Percentiles rank a stretch among this genome's conserved stretches.
Evolutionary conservation across 1,284 basidiomycete genomes (phyloP).

Genomic region (Fomitopsis schrenkii): DNA sequence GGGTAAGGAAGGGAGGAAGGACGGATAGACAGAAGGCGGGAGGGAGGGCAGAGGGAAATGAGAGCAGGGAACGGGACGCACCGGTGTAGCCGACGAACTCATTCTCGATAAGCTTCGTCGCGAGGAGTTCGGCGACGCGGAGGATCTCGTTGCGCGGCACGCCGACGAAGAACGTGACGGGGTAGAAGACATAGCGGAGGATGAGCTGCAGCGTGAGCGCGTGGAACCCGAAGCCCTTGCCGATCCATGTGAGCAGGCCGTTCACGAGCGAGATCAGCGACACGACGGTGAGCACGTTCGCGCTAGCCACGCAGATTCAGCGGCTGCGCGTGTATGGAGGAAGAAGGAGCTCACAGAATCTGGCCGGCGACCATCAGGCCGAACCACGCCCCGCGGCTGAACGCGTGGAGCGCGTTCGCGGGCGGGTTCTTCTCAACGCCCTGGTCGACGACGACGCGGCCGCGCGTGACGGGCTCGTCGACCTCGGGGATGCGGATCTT

Average conservation of each 20-base stretch:
- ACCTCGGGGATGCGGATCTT: constrained; percentile 83
- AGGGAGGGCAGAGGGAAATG: background rate
- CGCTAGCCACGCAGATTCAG: constrained; percentile 31
- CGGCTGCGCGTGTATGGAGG: background rate
- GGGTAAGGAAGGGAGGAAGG: too few species aligned
- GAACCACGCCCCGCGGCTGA: constrained; percentile 83
- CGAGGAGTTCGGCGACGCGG: constrained; percentile 74
- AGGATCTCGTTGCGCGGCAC: constrained; percentile 73
- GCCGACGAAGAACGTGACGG: constrained; percentile 80
- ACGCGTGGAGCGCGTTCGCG: constrained; percentile 84
- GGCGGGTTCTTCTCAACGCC: constrained; percentile 54
- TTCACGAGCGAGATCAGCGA: constrained; percentile 81
- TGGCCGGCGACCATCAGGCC: constrained; percentile 85
- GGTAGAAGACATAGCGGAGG: constrained; percentile 85
- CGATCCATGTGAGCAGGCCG: constrained; percentile 87
- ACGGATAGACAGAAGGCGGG: too few species aligned
- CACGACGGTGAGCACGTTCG: constrained; percentile 78
- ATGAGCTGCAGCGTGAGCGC: constrained; percentile 81
- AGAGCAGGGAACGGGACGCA: constrained; percentile 18
- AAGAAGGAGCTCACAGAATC: constrained; percentile 54
- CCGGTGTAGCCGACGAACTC: constrained; percentile 80
- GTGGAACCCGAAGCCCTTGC: constrained; percentile 81
- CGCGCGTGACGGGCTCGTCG: constrained; percentile 84
- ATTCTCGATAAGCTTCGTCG: constrained; percentile 84
- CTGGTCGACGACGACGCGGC: constrained; percentile 74